Percentiles rank a stretch among this genome's conserved stretches.
Evolutionary conservation across 495 filamentous ascomycete species (phyloP).

Genomic region (Echria macrotheca): DNA sequence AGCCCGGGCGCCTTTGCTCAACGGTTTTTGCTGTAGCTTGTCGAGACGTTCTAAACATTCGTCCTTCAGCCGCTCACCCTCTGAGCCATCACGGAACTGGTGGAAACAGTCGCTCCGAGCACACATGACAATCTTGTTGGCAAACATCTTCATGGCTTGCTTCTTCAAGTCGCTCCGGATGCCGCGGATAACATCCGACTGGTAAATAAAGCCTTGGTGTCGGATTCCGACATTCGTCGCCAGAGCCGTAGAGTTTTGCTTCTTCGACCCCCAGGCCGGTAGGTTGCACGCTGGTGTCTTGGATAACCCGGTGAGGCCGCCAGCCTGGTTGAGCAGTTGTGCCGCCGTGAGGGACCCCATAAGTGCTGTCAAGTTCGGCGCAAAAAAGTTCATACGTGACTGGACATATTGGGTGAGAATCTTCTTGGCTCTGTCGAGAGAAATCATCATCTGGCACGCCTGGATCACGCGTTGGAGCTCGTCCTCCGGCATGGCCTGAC

Average conservation of each 20-base stretch:
- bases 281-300: slow-evolving; percentile 93
- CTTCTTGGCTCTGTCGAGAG: slow-evolving; percentile 80
- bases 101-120: slow-evolving; percentile 87
- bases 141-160: slow-evolving; percentile 92
- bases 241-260: slow-evolving; percentile 74
- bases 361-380: slow-evolving; percentile 88
- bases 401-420: slow-evolving; percentile 92
- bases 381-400: slow-evolving; percentile 93
- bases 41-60: slow-evolving; percentile 85
- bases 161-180: slow-evolving; percentile 83
- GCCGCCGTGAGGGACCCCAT: slow-evolving; percentile 94
- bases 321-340: slow-evolving; percentile 89
- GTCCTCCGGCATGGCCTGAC: slow-evolving; percentile 64
- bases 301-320: slow-evolving; percentile 80
- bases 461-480: slow-evolving; percentile 70
- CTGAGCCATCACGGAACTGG: slow-evolving; percentile 71
- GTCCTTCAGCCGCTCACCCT: slow-evolving; percentile 75
- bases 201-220: slow-evolving; percentile 89
- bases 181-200: slow-evolving; percentile 77
- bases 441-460: slow-evolving; percentile 82
- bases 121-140: slow-evolving; percentile 87
- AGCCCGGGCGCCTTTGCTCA: slow-evolving; percentile 81
- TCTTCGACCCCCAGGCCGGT: slow-evolving; percentile 80
- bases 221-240: slow-evolving; percentile 91
- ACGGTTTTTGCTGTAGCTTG: slow-evolving; percentile 89